A percentile compares a stretch with the other conserved stretches of the same genome.
phyloP scores from a whole-genome alignment of 2,329 filamentous ascomycete species.

The Cercospora sojina region DNA sequence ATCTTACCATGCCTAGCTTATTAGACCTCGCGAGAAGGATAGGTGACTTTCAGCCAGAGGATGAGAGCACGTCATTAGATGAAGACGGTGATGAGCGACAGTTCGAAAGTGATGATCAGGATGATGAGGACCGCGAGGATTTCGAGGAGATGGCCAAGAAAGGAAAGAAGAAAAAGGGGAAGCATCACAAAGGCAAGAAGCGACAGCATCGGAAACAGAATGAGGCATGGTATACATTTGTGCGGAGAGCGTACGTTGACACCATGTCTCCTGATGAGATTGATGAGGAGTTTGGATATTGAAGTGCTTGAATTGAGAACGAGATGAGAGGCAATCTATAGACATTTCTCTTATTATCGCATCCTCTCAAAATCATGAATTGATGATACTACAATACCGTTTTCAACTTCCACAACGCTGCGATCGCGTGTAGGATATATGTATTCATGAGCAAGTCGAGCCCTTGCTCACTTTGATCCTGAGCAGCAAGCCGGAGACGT shows the following conservation, averaged over 20 bases:
- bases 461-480: too few species aligned
- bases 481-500: too few species aligned
- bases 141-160: constrained; percentile 13
- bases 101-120: constrained; percentile 33
- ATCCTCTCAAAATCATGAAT: too few species aligned
- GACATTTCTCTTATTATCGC: too few species aligned
- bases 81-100: constrained; percentile 35
- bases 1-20: constrained; percentile 81
- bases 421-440: too few species aligned
- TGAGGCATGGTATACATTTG: constrained; percentile 74
- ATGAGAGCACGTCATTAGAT: constrained; percentile 29
- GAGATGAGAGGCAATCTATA: constrained; percentile 36
- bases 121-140: neutral
- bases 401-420: too few species aligned
- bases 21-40: constrained; percentile 79
- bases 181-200: constrained; percentile 38
- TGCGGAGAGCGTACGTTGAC: constrained; percentile 75
- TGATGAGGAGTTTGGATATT: constrained; percentile 41
- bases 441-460: too few species aligned
- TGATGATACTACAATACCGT: too few species aligned
- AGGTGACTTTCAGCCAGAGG: constrained; percentile 52
- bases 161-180: constrained; percentile 34
- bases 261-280: constrained; percentile 68
- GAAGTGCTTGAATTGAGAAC: constrained; percentile 50
- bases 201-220: constrained; percentile 54